Evolutionary conservation across 2,329 filamentous ascomycete genomes (phyloP), one percentile per base, ranked within the genome.

Genomic region (Talaromyces funiculosus): DNA sequence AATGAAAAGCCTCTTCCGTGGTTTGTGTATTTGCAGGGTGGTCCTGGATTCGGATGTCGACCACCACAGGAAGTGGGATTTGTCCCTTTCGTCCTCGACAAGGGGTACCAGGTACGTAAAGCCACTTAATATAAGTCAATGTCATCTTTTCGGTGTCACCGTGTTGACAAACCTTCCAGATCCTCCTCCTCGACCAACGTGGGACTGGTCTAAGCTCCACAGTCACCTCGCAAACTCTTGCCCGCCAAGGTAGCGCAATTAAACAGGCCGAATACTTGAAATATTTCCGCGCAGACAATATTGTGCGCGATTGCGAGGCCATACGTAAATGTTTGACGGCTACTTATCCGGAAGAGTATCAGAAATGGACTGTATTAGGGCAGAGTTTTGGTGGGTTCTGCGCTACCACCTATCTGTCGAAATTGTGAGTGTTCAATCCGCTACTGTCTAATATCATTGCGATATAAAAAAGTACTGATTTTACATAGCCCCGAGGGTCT

Each of bases 381-480:
- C 93, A 97, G 76, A 92, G 88, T 16, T 97, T 96, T 73, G 93
- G 93, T 40, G 93, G 93, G 0, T 97, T 96, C 74, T 90, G 92
- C 69, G 83, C 82, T 53, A 80, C 91, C 35, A 93, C 89, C 7
- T 97, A 97, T 73, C 82, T 97, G 16, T 94, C 89, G 2, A 86
- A 90, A 71, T 87, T 81, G 78, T 81, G 66, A 71, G 78, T 73
- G 18, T 22, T 42, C 4, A 24, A 16, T 49, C 5, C n/a, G 12
- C 29, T 16, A 16, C 35, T 14, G 16, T 20, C 8, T 26, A 5
- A 16, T 12, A 14, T 42, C 3, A 29, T 5, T 37, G 8, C 53
- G 7, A 40, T 35, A 24, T 20, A 55, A 31, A 56, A 14, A 29
- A 29, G 20, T 22, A 42, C 10, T 58, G 6, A 47, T 59, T n/a